Percentiles rank a stretch among this genome's conserved stretches.
These are phyloP conservation scores for Fagus crenata DNA, from an alignment of 306 rosid genomes.

Conservation along the genomic window DNA sequence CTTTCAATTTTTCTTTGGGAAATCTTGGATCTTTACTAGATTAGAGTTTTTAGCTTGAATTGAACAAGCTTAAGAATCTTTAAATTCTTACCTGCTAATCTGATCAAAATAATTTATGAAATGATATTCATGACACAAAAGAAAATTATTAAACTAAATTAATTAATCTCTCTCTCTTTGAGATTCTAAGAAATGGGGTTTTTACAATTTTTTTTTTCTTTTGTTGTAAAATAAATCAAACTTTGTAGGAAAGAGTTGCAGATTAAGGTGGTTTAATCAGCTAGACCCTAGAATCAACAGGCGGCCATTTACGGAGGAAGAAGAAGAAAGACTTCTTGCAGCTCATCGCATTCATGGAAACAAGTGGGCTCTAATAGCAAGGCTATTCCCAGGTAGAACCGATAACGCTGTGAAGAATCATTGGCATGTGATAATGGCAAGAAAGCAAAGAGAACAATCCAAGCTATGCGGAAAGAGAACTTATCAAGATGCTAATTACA, in stretches of 20 bases:
- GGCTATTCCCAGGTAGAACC: slow-evolving; percentile 85
- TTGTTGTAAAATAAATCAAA: background rate
- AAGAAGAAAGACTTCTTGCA: slow-evolving; percentile 75
- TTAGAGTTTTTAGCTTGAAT: slow-evolving; percentile 22
- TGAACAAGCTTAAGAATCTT: background rate
- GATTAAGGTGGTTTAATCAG: slow-evolving; percentile 96
- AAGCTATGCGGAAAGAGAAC: slow-evolving; percentile 64
- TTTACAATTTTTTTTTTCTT: background rate
- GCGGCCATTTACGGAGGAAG: slow-evolving; percentile 87
- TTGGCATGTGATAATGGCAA: slow-evolving; percentile 97
- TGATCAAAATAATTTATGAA: background rate
- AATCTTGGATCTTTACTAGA: background rate
- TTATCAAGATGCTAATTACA: slow-evolving; percentile 42
- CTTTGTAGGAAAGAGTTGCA: slow-evolving; percentile 78
- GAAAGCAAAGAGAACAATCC: slow-evolving; percentile 87
- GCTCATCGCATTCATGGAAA: slow-evolving; percentile 91
- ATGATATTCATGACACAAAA: background rate
- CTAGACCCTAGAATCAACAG: slow-evolving; percentile 92
- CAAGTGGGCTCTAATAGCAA: slow-evolving; percentile 94
- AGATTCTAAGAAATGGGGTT: background rate
- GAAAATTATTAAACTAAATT: background rate
- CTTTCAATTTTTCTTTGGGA: background rate
- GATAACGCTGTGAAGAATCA: slow-evolving; percentile 98
- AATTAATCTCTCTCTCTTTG: background rate
- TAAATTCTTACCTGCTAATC: background rate